These are phyloP conservation scores for Rhodocollybia butyracea DNA, from an alignment of 768 basidiomycete genomes.

Conservation along the genomic window DNA sequence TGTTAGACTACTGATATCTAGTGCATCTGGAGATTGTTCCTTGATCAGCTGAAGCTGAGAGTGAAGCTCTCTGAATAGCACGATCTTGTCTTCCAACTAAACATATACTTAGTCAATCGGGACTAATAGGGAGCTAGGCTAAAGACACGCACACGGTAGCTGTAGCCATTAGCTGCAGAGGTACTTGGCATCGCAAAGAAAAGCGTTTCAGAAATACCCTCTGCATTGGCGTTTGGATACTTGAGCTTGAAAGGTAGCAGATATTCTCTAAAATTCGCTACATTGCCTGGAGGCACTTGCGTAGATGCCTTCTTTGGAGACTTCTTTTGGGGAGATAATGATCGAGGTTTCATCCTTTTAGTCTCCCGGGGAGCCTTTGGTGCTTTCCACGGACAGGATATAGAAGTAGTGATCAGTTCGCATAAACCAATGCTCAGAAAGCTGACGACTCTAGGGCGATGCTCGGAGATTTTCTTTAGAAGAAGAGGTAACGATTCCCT, in stretches of 20 bases:
- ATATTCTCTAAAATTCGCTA: neutral
- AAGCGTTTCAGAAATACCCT: neutral
- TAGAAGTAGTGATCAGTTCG: neutral
- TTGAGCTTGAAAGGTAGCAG: neutral
- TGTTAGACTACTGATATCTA: neutral
- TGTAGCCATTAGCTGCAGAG: neutral
- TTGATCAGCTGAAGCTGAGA: neutral
- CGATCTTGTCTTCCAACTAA: neutral
- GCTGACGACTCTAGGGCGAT: neutral
- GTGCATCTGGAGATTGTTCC: neutral
- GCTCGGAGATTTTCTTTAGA: neutral
- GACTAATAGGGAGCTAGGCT: neutral
- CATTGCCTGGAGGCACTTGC: neutral
- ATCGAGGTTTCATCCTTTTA: neutral
- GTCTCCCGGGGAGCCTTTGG: neutral
- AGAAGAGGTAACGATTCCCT: no score
- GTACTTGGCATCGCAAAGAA: neutral
- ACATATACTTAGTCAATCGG: neutral
- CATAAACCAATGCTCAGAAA: neutral
- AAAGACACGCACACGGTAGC: neutral
- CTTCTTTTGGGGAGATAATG: neutral
- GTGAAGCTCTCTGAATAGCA: neutral
- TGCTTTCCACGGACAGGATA: neutral
- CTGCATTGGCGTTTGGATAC: neutral
- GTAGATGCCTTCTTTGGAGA: neutral